phyloP scores from a whole-genome alignment of 225 moss, liverwort and hornwort genomes.

The Bryum argenteum region DNA sequence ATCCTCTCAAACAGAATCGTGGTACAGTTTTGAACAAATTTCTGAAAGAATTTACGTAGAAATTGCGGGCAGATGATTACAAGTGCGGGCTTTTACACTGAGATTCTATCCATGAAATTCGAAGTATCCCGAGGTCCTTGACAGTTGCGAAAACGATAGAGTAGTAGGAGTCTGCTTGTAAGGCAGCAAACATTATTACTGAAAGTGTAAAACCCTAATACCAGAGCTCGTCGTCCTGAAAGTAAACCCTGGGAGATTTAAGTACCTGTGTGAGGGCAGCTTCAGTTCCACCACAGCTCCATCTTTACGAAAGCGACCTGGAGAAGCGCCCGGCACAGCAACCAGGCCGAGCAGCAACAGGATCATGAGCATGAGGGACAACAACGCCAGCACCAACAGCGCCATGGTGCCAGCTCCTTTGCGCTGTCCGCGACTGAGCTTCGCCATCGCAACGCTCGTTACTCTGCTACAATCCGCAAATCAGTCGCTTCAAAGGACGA shows the following conservation, averaged over 20 bases:
- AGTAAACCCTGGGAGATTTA: slow-evolving; percentile 4
- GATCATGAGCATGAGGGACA: slow-evolving; percentile 55
- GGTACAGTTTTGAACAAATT: not conserved
- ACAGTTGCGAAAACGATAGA: no score
- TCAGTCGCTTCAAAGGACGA: not conserved
- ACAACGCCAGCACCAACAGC: slow-evolving; percentile 45
- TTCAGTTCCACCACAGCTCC: slow-evolving; percentile 64
- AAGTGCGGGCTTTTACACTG: no score
- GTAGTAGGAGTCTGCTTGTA: no score
- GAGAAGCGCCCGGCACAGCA: slow-evolving; percentile 44
- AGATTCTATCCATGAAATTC: no score
- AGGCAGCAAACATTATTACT: no score
- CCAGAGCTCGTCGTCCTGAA: not conserved
- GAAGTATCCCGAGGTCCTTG: no score
- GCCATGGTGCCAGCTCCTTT: slow-evolving; percentile 48
- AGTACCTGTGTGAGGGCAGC: slow-evolving; percentile 48
- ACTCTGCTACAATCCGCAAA: not conserved
- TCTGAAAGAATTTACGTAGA: not conserved
- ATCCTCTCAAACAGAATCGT: not conserved
- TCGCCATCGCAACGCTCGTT: slow-evolving; percentile 45
- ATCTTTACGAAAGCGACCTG: slow-evolving; percentile 25
- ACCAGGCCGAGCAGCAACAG: slow-evolving; percentile 57
- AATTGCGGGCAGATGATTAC: no score
- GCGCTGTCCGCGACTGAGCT: slow-evolving; percentile 55
- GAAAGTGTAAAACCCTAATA: slow-evolving; percentile 5